Conservation (phyloP, 192 early-diverging fungal genomes). For the Coemansia sp. region DNA sequence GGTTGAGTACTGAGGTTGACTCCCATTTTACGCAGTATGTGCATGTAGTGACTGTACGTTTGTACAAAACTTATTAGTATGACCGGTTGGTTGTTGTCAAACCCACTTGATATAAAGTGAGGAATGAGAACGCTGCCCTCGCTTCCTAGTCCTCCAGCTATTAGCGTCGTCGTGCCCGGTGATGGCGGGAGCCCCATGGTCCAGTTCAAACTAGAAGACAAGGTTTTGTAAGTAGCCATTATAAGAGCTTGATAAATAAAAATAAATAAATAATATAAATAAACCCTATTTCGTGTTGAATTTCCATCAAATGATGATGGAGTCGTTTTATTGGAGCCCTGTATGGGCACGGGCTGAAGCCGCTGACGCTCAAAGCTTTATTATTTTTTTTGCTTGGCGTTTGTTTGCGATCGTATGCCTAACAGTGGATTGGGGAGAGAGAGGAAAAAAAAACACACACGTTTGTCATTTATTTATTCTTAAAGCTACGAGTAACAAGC, state of each 20-base stretch:
- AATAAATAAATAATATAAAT: not conserved
- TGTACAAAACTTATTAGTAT: slow-evolving; percentile 33
- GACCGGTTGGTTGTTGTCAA: not conserved
- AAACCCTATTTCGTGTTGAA: no score
- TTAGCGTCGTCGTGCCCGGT: slow-evolving; percentile 16
- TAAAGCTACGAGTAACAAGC: no score
- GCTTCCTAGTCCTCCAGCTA: slow-evolving; percentile 18
- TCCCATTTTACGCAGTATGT: slow-evolving; percentile 52
- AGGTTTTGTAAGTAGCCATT: slow-evolving; percentile 44
- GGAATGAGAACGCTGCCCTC: slow-evolving; percentile 21
- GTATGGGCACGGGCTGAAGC: no score
- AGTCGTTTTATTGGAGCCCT: no score
- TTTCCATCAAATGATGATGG: no score
- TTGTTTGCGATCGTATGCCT: no score
- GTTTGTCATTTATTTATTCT: no score
- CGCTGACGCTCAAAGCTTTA: no score
- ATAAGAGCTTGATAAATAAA: no score
- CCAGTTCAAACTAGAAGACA: slow-evolving; percentile 42
- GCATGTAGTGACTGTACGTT: slow-evolving; percentile 47
- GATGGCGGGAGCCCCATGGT: slow-evolving; percentile 17
- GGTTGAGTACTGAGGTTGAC: slow-evolving; percentile 13
- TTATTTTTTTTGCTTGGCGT: no score
- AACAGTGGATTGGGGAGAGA: no score
- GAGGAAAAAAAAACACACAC: no score
- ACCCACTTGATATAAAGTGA: slow-evolving; percentile 17